A percentile compares a stretch with the other conserved stretches of the same genome.
These are phyloP conservation scores for Beverwykella pulmonaria DNA, from an alignment of 495 filamentous ascomycete species.

Conservation along the genomic window DNA sequence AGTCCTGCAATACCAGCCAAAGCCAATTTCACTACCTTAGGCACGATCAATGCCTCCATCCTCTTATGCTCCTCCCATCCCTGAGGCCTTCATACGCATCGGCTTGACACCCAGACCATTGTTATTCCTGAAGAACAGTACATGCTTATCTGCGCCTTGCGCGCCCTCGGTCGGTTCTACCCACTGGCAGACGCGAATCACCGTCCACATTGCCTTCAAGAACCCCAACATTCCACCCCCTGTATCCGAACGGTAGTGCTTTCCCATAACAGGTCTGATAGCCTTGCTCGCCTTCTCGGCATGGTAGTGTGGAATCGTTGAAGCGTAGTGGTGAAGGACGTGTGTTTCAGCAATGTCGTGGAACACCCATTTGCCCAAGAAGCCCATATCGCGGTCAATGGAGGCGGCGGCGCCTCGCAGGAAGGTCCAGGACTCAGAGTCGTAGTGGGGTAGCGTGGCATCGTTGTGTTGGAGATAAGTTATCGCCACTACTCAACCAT, in stretches of 20 bases:
- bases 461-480: conserved; percentile 92
- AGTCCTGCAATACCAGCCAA: no score
- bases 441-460: conserved; percentile 77
- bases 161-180: conserved; percentile 61
- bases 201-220: conserved; percentile 59
- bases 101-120: conserved; percentile 54
- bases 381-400: conserved; percentile 84
- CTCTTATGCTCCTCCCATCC: not conserved
- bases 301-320: conserved; percentile 83
- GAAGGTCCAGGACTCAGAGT: conserved; percentile 74
- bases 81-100: conserved; percentile 21
- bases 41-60: no score
- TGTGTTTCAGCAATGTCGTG: conserved; percentile 90
- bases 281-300: conserved; percentile 83
- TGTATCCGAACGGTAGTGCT: conserved; percentile 72
- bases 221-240: conserved; percentile 61
- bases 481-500: conserved; percentile 41
- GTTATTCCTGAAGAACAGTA: conserved; percentile 72
- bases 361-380: conserved; percentile 78
- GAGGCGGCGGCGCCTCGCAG: conserved; percentile 80
- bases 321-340: conserved; percentile 84
- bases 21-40: not conserved
- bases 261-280: conserved; percentile 78
- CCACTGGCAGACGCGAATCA: conserved; percentile 72
- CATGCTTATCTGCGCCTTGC: conserved; percentile 60